phyloP scores from a whole-genome alignment of 2,329 filamentous ascomycete genomes.

The Calonectria henricotiae region DNA sequence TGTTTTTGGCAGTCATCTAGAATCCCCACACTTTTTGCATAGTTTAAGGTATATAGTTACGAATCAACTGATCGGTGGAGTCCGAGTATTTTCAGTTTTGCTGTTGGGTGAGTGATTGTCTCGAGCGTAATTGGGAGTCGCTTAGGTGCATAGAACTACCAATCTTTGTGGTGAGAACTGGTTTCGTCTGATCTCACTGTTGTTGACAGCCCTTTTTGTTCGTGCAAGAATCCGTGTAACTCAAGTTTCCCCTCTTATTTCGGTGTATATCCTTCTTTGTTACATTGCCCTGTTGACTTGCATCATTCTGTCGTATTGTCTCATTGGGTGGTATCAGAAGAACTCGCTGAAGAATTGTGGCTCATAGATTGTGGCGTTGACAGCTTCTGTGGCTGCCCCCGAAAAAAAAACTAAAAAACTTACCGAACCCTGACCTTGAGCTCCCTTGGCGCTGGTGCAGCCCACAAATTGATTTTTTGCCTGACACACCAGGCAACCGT shows the following conservation, averaged over 20 bases:
- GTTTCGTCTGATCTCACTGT: not conserved
- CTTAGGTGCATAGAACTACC: not conserved
- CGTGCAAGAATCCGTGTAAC: not conserved
- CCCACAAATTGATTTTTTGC: conserved; percentile 34
- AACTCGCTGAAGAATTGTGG: conserved; percentile 19
- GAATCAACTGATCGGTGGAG: conserved; percentile 49
- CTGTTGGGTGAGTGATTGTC: conserved; percentile 1
- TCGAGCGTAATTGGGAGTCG: not conserved
- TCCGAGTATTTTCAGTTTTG: conserved; percentile 28
- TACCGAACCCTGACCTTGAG: conserved; percentile 26
- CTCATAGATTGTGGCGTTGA: not conserved
- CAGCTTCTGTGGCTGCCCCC: conserved; percentile 14
- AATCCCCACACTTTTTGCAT: conserved; percentile 48
- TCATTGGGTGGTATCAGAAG: conserved; percentile 29
- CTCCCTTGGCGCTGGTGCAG: conserved; percentile 1
- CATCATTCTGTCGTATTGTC: conserved; percentile 17
- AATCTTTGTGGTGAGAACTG: no score
- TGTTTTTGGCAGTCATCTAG: conserved; percentile 43
- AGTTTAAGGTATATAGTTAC: conserved; percentile 43
- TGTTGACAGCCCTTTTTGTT: not conserved
- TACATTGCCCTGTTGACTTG: conserved; percentile 2
- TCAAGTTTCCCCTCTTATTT: not conserved
- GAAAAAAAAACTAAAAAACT: not conserved
- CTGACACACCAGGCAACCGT: conserved; percentile 48
- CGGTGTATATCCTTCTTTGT: not conserved